Evolutionary conservation across 495 filamentous ascomycete genomes (phyloP).

Genomic region (Pseudevernia furfuracea): DNA sequence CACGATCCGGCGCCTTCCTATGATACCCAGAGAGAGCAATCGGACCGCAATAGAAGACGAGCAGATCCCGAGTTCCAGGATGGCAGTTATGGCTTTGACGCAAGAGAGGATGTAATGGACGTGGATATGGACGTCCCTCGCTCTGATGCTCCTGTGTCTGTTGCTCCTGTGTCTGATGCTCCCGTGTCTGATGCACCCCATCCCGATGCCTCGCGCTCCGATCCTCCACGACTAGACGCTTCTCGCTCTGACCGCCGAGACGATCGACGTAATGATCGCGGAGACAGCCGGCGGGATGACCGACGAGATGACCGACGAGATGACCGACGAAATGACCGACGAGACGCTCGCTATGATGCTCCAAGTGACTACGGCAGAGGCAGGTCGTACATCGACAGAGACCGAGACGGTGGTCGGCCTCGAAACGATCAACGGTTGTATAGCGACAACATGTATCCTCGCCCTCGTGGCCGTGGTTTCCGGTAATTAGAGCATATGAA

Average conservation of each 20-base stretch:
- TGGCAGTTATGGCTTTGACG: constrained; percentile 52
- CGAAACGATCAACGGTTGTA: constrained; percentile 34
- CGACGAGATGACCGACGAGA: constrained; percentile 25
- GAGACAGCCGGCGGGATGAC: constrained; percentile 11
- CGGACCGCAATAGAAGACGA: constrained; percentile 40
- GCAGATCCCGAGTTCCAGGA: constrained; percentile 48
- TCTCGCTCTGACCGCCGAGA: constrained; percentile 11
- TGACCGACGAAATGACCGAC: constrained; percentile 5
- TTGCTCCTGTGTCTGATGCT: not conserved
- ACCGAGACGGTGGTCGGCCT: constrained; percentile 18
- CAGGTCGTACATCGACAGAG: constrained; percentile 17
- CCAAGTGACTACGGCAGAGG: constrained; percentile 29
- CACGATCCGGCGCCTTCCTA: constrained; percentile 30
- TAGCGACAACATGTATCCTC: constrained; percentile 37
- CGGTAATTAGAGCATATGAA: constrained; percentile 22
- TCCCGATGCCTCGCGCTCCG: not conserved
- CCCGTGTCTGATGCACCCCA: constrained; percentile 1
- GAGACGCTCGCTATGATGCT: constrained; percentile 13
- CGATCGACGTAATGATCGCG: constrained; percentile 16
- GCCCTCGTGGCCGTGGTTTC: constrained; percentile 27
- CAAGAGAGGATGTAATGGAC: constrained; percentile 43
- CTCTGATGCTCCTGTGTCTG: not conserved
- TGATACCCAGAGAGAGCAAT: constrained; percentile 39
- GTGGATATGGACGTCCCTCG: constrained; percentile 20
- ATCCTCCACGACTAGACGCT: constrained; percentile 4